These are phyloP conservation scores for Solanum virginianum DNA, from an alignment of 257 asterid genomes.

Conservation along the genomic window DNA sequence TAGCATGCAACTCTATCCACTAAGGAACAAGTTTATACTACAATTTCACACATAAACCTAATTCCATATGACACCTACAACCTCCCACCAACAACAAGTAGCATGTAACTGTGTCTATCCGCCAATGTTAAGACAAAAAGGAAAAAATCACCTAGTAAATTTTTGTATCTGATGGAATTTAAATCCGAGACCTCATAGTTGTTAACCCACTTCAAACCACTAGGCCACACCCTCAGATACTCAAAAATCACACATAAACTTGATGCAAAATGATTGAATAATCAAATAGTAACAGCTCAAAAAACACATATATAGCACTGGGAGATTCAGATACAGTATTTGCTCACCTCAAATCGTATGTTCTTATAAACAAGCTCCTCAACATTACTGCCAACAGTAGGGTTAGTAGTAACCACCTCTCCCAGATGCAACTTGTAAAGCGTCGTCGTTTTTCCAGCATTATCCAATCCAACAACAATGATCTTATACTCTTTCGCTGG, in stretches of 20 bases:
- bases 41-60: background rate
- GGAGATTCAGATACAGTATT: background rate
- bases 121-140: background rate
- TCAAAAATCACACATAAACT: background rate
- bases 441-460: constrained; percentile 98
- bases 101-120: background rate
- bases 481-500: constrained; percentile 98
- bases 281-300: background rate
- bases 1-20: background rate
- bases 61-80: background rate
- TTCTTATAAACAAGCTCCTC: constrained; percentile 94
- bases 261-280: background rate
- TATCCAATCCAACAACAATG: constrained; percentile 93
- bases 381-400: constrained; percentile 97
- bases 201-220: background rate
- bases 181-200: background rate
- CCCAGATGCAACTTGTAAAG: constrained; percentile 88
- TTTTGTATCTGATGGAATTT: background rate
- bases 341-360: constrained; percentile 81
- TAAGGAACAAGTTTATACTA: background rate
- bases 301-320: background rate
- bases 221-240: background rate
- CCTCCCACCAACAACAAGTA: background rate
- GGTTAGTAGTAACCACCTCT: constrained; percentile 92
- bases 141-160: background rate